Evolutionary conservation across 768 basidiomycete genomes (phyloP), one percentile per base, ranked within the genome.

Genomic region (Mycena maculata): DNA sequence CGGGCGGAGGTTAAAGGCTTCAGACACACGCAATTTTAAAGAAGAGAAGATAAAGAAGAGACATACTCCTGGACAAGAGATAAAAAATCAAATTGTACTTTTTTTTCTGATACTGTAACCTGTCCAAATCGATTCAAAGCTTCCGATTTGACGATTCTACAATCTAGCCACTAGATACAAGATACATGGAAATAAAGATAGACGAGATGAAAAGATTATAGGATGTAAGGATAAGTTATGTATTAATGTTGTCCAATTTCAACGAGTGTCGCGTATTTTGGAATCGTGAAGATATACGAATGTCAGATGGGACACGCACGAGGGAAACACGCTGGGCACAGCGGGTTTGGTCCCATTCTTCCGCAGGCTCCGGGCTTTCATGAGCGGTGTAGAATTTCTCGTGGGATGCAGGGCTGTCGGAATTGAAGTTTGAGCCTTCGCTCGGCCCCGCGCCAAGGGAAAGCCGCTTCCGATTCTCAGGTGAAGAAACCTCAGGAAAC

Each of bases 241-340:
- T 15, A 62, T 56, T 62, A 63, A 53, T 42, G 66, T 54, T n/a
- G 47, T 62, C 60, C 60, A 41, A 39, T 49, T 30, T 67, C 30
- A 63, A 62, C 52, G 48, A 56, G 11, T 9, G 68, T 39, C 69
- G 45, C 28, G 75, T 64, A 71, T 48, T 72, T 70, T 73, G 69
- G 68, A 75, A 73, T 58, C 79, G 76, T 23, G 71, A 73, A 42
- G 79, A 78, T 36, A 83, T 69, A 42, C 77, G 73, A 59, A 86
- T 77, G 68, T 80, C 76, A 12, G 91, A 87, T 25, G 93, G 93
- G 27, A 94, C 76, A 64, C 86, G 85, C 47, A 94, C 91, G 45
- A 95, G 81, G 12, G 93, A 95, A 11, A 95, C 94, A 11, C 94
- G 90, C 71, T 93, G 92, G 16, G 92, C 93, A 38, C 90, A 91